Base-by-base conservation (phyloP, 352 stramenopile genomes). In the Globisporangium nagaii region DNA sequence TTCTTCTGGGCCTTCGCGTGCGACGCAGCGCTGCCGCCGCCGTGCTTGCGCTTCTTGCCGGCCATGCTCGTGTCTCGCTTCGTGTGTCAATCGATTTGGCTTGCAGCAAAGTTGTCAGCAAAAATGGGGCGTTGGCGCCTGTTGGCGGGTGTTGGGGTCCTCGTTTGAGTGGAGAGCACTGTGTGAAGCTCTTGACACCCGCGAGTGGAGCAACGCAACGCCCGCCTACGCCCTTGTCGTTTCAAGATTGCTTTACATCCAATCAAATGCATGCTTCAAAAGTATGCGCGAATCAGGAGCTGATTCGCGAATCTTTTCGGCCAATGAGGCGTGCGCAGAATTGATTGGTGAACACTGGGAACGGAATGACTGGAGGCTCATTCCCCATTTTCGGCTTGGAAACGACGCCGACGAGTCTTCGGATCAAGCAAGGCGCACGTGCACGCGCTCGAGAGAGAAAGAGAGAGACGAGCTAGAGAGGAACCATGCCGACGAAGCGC, bases 401-500 rank as follows among this genome's bases (percentile, higher is more conserved):
- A 59, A 52, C 31, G 53, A 52, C 42, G 49, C 30, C 22, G 36
- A 45, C 22, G 22, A 43, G 37, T 25, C n/a, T n/a, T n/a, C n/a
- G n/a, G n/a, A n/a, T n/a, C 12, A 19, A 54, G 24, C n/a, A 27
- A 20, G 11, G 39, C 9, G 25, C 17, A 9, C 34, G 42, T 15
- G n/a, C n/a, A n/a, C n/a, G n/a, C n/a, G n/a, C n/a, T n/a, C n/a
- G n/a, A n/a, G n/a, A n/a, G n/a, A n/a, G n/a, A n/a, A n/a, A n/a
- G n/a, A n/a, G n/a, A 34, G 17, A 50, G 28, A 37, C 27, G 27
- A 37, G 25, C 43, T 9, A 35, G 17, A 22, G 42, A 56, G 31
- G 7, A 28, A 79, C 39, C 60, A 94, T 94, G 84, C 72, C 78
- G 62, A 92, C 84, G 44, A 94, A 94, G 64, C 81, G 84, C 66